Percentiles rank a stretch among this genome's conserved stretches.
Evolutionary conservation across 306 rosid genomes (phyloP).

Genomic region (Trifolium fragiferum): DNA sequence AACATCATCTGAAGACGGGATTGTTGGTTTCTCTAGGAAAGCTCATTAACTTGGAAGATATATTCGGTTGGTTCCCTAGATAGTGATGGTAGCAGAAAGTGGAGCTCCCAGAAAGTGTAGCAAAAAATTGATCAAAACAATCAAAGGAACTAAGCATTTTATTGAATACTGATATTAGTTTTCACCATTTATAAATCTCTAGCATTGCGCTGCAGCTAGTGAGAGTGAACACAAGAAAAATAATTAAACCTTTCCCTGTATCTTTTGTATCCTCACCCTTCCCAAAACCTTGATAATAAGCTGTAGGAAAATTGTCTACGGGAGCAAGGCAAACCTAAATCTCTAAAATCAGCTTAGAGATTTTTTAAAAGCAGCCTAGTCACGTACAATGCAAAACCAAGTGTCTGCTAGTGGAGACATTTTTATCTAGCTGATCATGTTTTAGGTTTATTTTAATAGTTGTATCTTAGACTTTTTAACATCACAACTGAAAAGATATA

Average conservation of each 20-base stretch:
- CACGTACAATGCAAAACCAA: constrained; percentile 18
- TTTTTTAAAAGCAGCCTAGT: constrained; percentile 20
- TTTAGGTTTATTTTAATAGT: constrained; percentile 32
- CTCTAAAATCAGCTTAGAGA: background rate
- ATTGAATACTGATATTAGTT: background rate
- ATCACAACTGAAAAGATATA: constrained; percentile 17
- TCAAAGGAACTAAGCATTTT: constrained; percentile 2
- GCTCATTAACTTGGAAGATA: constrained; percentile 74
- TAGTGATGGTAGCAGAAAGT: constrained; percentile 81
- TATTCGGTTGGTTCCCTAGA: constrained; percentile 95
- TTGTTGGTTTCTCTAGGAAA: constrained; percentile 72
- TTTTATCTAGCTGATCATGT: constrained; percentile 24
- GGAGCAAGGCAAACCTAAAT: constrained; percentile 8
- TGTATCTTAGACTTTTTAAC: constrained; percentile 13
- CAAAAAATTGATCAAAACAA: constrained; percentile 43
- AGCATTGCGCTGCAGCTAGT: constrained; percentile 22
- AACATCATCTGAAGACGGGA: constrained; percentile 97
- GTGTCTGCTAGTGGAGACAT: constrained; percentile 27
- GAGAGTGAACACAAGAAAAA: background rate
- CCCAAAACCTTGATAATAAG: constrained; percentile 20
- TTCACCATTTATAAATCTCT: background rate
- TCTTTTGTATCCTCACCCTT: constrained; percentile 15
- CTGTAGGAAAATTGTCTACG: constrained; percentile 6
- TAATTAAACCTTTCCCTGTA: background rate
- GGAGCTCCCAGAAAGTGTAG: constrained; percentile 98